Conservation (phyloP, 352 stramenopile genomes). For the Pythium insidiosum region DNA sequence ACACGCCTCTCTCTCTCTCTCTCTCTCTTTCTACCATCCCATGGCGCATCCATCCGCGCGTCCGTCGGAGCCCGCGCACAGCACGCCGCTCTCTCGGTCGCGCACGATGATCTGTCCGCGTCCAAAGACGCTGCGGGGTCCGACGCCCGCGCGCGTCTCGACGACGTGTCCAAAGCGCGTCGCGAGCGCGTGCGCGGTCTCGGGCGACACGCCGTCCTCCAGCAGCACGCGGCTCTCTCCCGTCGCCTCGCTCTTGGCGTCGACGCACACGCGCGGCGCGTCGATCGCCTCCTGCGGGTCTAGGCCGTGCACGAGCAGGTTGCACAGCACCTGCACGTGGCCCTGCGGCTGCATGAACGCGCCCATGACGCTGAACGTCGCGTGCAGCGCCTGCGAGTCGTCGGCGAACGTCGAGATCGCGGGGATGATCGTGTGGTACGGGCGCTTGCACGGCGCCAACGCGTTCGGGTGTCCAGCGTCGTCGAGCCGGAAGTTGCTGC, state of each 20-base stretch:
- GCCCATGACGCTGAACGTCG: constrained; percentile 88
- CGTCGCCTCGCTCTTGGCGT: constrained; percentile 58
- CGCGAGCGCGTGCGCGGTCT: constrained; percentile 65
- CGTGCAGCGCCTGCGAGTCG: constrained; percentile 86
- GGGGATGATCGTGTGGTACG: constrained; percentile 99
- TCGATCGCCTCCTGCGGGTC: constrained; percentile 91
- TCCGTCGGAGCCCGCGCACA: constrained; percentile 93
- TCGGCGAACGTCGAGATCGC: constrained; percentile 86
- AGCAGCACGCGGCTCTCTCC: constrained; percentile 65
- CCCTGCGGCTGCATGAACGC: constrained; percentile 97
- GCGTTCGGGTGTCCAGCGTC: constrained; percentile 88
- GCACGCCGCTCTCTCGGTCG: constrained; percentile 76
- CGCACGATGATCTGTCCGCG: constrained; percentile 82
- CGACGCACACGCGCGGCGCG: constrained; percentile 91
- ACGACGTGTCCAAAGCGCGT: constrained; percentile 69
- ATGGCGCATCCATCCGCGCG: constrained; percentile 93
- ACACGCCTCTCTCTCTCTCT: too few relatives aligned
- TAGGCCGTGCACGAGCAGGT: constrained; percentile 78
- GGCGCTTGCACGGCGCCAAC: constrained; percentile 86
- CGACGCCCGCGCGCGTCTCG: constrained; percentile 4
- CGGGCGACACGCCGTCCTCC: constrained; percentile 69
- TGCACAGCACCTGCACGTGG: constrained; percentile 92
- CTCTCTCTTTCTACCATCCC: too few relatives aligned
- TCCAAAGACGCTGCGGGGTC: constrained; percentile 61
- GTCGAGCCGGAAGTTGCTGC: constrained; percentile 90